Evolutionary conservation across 2,329 filamentous ascomycete genomes (phyloP).

Genomic region (Penicillium paneum): DNA sequence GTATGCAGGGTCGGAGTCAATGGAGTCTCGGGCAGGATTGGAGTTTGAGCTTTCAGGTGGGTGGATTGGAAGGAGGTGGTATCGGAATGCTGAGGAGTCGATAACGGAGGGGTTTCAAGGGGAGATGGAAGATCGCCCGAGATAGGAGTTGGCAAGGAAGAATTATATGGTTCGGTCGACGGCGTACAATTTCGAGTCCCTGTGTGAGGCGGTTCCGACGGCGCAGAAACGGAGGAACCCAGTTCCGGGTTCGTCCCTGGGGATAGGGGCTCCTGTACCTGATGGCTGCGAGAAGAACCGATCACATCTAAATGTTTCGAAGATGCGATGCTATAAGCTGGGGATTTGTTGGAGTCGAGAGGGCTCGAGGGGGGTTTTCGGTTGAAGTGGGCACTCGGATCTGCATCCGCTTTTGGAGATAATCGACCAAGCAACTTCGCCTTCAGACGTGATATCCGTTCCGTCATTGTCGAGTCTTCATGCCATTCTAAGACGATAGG

Average conservation of each 20-base stretch:
- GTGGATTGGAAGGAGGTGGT: constrained; percentile 20
- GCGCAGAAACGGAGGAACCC: constrained; percentile 8
- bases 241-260: not conserved
- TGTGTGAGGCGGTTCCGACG: constrained; percentile 11
- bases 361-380: constrained; percentile 20
- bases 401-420: constrained; percentile 32
- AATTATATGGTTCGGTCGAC: constrained; percentile 19
- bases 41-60: constrained; percentile 16
- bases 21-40: constrained; percentile 19
- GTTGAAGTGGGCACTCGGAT: constrained; percentile 25
- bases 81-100: constrained; percentile 23
- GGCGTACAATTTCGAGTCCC: constrained; percentile 9
- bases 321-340: constrained; percentile 25
- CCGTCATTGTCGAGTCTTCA: constrained; percentile 29
- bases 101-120: constrained; percentile 18
- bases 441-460: constrained; percentile 36
- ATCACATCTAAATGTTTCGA: constrained; percentile 18
- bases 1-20: constrained; percentile 28
- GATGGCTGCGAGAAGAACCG: constrained; percentile 8
- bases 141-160: constrained; percentile 25
- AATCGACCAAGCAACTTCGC: constrained; percentile 39
- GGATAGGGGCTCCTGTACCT: constrained; percentile 8
- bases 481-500: not conserved
- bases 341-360: constrained; percentile 23
- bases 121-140: constrained; percentile 21